Evolutionary conservation across 805 yeast genomes (phyloP).

Genomic region (Isabelozyma heimii): DNA sequence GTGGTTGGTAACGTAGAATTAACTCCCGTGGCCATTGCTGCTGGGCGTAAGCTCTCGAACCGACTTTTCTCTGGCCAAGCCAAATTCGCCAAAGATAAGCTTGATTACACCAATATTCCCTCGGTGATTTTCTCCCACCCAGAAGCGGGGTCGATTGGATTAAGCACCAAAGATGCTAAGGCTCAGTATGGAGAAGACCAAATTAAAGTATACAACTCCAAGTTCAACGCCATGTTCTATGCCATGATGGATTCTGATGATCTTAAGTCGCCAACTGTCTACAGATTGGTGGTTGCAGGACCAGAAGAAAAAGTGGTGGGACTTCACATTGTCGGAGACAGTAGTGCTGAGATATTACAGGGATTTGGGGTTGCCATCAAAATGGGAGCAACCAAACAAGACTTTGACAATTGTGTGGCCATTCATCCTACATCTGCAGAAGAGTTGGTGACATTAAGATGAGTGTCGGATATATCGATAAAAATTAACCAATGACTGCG

Average conservation of each 20-base stretch:
- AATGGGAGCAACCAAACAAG: slow-evolving; percentile 98
- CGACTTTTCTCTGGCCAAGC: slow-evolving; percentile 81
- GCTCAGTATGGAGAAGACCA: slow-evolving; percentile 76
- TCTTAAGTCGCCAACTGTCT: slow-evolving; percentile 80
- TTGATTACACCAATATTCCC: slow-evolving; percentile 84
- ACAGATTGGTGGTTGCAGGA: slow-evolving; percentile 78
- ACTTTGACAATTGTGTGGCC: slow-evolving; percentile 94
- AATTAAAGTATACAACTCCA: slow-evolving; percentile 77
- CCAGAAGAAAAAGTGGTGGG: slow-evolving; percentile 92
- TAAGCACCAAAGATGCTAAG: slow-evolving; percentile 75
- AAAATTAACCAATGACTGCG: background rate
- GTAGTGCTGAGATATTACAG: slow-evolving; percentile 88
- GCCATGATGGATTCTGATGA: slow-evolving; percentile 67
- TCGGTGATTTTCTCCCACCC: slow-evolving; percentile 98
- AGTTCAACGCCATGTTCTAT: slow-evolving; percentile 89
- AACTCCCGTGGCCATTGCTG: slow-evolving; percentile 98
- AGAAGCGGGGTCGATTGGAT: slow-evolving; percentile 92
- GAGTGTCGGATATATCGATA: background rate
- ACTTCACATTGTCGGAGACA: slow-evolving; percentile 88
- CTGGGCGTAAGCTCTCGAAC: slow-evolving; percentile 92
- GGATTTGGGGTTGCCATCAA: slow-evolving; percentile 98
- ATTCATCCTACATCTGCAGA: slow-evolving; percentile 99
- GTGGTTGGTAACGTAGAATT: slow-evolving; percentile 90
- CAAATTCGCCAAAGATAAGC: slow-evolving; percentile 66
- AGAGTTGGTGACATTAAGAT: slow-evolving; percentile 83